These are phyloP conservation scores for Aspergillus sp. DNA, from an alignment of 2,329 filamentous ascomycete species.

Conservation along the genomic window DNA sequence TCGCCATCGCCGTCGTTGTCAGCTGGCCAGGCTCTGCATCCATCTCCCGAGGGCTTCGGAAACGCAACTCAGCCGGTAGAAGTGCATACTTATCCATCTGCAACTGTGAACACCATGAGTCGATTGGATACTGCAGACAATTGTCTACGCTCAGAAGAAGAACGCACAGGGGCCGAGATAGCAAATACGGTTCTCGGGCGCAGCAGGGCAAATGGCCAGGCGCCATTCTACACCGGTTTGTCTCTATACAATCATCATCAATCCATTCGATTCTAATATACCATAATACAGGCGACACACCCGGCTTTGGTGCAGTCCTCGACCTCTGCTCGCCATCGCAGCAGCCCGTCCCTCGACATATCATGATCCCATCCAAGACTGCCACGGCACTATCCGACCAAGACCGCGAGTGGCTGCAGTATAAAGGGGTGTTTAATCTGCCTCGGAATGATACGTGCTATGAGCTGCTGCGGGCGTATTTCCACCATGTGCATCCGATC, in stretches of 20 bases:
- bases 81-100: too few species aligned
- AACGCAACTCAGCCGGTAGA: too few species aligned
- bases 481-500: slow-evolving; percentile 34
- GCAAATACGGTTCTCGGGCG: slow-evolving; percentile 15
- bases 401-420: slow-evolving; percentile 19
- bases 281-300: slow-evolving; percentile 12
- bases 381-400: slow-evolving; percentile 9
- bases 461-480: slow-evolving; percentile 30
- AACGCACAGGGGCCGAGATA: slow-evolving; percentile 20
- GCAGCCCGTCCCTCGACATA: slow-evolving; percentile 12
- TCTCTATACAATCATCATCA: too few species aligned
- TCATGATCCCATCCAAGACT: slow-evolving; percentile 12
- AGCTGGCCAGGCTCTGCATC: too few species aligned
- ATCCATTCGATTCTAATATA: not conserved
- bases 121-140: too few species aligned
- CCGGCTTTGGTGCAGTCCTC: slow-evolving; percentile 16
- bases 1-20: too few species aligned
- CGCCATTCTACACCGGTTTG: slow-evolving; percentile 21
- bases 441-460: slow-evolving; percentile 25
- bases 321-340: slow-evolving; percentile 14
- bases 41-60: too few species aligned
- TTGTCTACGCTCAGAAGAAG: slow-evolving; percentile 8
- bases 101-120: too few species aligned
- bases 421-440: slow-evolving; percentile 31
- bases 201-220: slow-evolving; percentile 11